Percentiles rank a stretch among this genome's conserved stretches.
Conservation (phyloP, 176 grass and related monocot species). For the Sorghum bicolor region DNA sequence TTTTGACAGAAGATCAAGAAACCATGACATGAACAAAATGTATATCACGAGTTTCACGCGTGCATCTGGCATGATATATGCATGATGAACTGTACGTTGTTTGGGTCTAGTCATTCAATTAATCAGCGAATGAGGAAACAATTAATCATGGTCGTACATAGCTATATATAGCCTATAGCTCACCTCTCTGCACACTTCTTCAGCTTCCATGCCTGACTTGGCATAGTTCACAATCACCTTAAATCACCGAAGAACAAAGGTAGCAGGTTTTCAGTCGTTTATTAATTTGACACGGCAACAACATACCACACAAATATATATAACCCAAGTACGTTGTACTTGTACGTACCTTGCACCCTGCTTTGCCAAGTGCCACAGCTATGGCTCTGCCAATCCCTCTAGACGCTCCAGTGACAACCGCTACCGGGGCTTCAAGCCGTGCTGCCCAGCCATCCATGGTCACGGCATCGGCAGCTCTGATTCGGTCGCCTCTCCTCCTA, state of each 20-base stretch:
- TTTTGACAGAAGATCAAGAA: background rate
- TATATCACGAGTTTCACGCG: too few relatives aligned
- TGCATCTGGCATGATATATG: too few relatives aligned
- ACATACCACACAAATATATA: background rate
- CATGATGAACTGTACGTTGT: background rate
- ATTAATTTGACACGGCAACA: background rate
- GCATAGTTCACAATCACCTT: constrained; percentile 88
- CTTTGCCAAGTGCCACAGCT: constrained; percentile 63
- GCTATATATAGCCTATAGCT: too few relatives aligned
- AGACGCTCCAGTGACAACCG: constrained; percentile 57
- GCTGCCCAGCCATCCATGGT: constrained; percentile 13
- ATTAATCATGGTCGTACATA: too few relatives aligned
- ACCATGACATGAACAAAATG: too few relatives aligned
- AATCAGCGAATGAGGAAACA: background rate
- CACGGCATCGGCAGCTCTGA: background rate
- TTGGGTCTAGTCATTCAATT: background rate
- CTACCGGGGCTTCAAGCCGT: constrained; percentile 27
- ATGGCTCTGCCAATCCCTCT: constrained; percentile 86
- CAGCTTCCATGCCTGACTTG: constrained; percentile 78
- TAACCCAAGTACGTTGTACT: background rate
- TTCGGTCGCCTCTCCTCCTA: background rate
- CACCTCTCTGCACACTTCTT: constrained; percentile 92
- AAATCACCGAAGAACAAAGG: too few relatives aligned
- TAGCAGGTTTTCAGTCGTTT: too few relatives aligned
- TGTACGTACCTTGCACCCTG: constrained; percentile 78